Evolutionary conservation across 176 grass and related monocot genomes (phyloP).

Genomic region (Echinochloa phyllopogon): DNA sequence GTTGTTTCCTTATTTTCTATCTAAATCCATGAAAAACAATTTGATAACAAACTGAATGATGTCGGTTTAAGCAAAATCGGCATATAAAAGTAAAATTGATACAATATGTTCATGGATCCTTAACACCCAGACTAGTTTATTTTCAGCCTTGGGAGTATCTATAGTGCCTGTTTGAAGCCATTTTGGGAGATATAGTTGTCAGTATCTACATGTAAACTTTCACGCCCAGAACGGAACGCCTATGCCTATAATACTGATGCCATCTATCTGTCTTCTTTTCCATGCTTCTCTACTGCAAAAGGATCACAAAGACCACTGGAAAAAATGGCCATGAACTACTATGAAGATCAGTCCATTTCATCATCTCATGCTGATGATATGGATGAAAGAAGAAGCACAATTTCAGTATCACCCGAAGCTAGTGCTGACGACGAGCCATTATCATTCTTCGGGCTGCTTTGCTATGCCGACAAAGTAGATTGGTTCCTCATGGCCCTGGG

Average conservation of each 20-base stretch:
- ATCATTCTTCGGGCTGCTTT: constrained; percentile 55
- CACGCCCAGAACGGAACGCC: neutral
- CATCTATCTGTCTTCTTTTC: constrained; percentile 18
- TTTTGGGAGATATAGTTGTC: constrained; percentile 41
- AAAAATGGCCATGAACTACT: constrained; percentile 38
- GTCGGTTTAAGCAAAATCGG: constrained; percentile 14
- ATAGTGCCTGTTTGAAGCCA: constrained; percentile 10
- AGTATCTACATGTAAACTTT: constrained; percentile 36
- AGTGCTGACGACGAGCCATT: constrained; percentile 33
- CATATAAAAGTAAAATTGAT: constrained; percentile 26
- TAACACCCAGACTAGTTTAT: constrained; percentile 22
- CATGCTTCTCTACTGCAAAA: constrained; percentile 29
- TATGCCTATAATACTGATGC: constrained; percentile 43
- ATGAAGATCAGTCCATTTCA: constrained; percentile 48
- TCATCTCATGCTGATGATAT: constrained; percentile 39
- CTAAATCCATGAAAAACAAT: constrained; percentile 6
- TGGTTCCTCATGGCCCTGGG: constrained; percentile 68
- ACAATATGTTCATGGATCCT: constrained; percentile 14
- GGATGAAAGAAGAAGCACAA: constrained; percentile 45
- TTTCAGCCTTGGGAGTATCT: constrained; percentile 38
- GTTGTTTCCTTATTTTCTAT: neutral
- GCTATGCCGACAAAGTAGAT: constrained; percentile 53
- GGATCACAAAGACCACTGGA: constrained; percentile 4
- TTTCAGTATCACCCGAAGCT: neutral
- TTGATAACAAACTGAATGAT: neutral